Evolutionary conservation across 2,329 filamentous ascomycete genomes (phyloP).

Genomic region (Nothopassalora personata): DNA sequence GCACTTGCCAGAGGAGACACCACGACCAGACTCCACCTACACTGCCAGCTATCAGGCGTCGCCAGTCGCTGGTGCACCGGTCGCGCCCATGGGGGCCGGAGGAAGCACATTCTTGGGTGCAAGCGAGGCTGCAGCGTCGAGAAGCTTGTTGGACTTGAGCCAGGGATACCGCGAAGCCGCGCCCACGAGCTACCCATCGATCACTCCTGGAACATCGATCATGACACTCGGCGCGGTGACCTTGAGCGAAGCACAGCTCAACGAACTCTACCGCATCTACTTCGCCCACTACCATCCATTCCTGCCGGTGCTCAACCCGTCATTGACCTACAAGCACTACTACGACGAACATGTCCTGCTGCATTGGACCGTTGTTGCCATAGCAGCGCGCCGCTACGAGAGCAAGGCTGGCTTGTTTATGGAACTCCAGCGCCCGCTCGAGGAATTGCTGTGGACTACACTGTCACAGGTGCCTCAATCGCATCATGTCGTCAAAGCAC

Average conservation of each 20-base stretch:
- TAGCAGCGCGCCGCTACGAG: constrained; percentile 66
- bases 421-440: constrained; percentile 60
- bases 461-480: constrained; percentile 72
- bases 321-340: constrained; percentile 48
- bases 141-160: constrained; percentile 35
- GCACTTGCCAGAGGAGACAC: constrained; percentile 22
- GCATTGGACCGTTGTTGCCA: constrained; percentile 77
- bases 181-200: constrained; percentile 43
- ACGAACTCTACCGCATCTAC: constrained; percentile 65
- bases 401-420: constrained; percentile 60
- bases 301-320: constrained; percentile 68
- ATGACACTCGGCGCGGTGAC: constrained; percentile 52
- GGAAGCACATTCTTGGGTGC: constrained; percentile 30
- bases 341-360: constrained; percentile 72
- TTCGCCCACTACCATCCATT: constrained; percentile 73
- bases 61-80: constrained; percentile 21
- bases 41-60: constrained; percentile 23
- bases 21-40: constrained; percentile 15
- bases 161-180: constrained; percentile 36
- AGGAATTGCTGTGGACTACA: constrained; percentile 69
- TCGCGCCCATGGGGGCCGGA: constrained; percentile 24
- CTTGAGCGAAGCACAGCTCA: constrained; percentile 40
- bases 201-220: constrained; percentile 52
- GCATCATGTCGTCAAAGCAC: constrained; percentile 74
- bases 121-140: constrained; percentile 35